Conservation (phyloP, 495 filamentous ascomycete species). For the Cercophora sp. region DNA sequence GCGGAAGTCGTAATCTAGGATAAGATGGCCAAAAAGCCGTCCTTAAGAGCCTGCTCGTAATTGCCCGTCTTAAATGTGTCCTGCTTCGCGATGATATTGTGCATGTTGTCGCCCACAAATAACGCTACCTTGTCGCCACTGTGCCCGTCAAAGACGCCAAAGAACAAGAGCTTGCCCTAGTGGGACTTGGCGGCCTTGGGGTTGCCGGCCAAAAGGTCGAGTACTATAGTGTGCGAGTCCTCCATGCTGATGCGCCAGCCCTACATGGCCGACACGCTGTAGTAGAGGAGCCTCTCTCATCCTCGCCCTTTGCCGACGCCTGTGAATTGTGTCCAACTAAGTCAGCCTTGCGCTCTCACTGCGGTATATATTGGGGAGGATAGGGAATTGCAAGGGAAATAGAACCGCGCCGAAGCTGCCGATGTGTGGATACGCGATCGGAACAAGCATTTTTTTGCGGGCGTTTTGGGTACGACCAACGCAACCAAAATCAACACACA, state of each 20-base stretch:
- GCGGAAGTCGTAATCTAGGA: no score
- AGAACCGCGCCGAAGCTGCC: background rate
- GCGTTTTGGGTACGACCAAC: no score
- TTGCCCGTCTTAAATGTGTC: slow-evolving; percentile 86
- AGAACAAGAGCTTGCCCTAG: slow-evolving; percentile 80
- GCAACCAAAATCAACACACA: no score
- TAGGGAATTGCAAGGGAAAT: slow-evolving; percentile 19
- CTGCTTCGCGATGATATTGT: slow-evolving; percentile 91
- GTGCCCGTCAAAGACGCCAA: slow-evolving; percentile 97
- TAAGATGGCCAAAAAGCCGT: slow-evolving; percentile 96
- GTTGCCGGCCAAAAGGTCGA: slow-evolving; percentile 73
- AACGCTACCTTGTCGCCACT: slow-evolving; percentile 94
- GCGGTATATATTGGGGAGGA: no score
- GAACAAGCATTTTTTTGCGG: no score
- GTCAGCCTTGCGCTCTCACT: slow-evolving; percentile 16
- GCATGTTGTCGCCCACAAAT: slow-evolving; percentile 87
- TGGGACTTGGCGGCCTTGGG: slow-evolving; percentile 57
- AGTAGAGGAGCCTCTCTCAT: slow-evolving; percentile 89
- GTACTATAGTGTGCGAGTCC: slow-evolving; percentile 83
- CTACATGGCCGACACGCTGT: slow-evolving; percentile 97
- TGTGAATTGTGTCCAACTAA: slow-evolving; percentile 33
- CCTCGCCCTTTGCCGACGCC: slow-evolving; percentile 83
- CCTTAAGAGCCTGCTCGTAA: slow-evolving; percentile 93
- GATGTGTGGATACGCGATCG: background rate
- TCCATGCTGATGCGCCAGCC: slow-evolving; percentile 99